Evolutionary conservation across 441 rosid genomes (phyloP).

Genomic region (Raphanus hybrid): DNA sequence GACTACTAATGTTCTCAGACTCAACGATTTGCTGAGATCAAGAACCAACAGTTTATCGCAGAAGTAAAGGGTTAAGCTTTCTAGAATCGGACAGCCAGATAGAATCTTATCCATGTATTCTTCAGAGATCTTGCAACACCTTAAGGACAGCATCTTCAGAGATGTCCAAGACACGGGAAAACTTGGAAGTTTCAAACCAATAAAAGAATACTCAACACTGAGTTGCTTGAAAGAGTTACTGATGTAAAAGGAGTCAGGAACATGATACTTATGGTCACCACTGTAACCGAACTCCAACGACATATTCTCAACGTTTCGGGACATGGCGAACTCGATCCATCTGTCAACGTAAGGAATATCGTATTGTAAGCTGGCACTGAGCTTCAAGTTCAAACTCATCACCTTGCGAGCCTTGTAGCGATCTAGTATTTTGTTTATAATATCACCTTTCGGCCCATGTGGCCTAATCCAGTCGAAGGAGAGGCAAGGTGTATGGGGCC

Average conservation of each 20-base stretch:
- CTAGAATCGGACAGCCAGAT: conserved; percentile 15
- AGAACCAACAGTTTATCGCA: neutral
- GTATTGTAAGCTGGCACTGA: neutral
- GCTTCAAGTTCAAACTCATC: neutral
- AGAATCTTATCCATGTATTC: neutral
- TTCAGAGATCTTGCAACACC: neutral
- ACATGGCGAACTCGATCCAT: conserved; percentile 19
- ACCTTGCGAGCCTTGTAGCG: conserved; percentile 19
- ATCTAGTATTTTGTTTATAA: conserved; percentile 13
- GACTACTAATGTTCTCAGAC: conserved; percentile 4
- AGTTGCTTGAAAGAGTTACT: neutral
- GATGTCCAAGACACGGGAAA: conserved; percentile 11
- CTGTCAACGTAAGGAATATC: neutral
- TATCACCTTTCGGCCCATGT: too few relatives aligned
- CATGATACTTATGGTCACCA: neutral
- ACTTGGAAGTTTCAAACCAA: neutral
- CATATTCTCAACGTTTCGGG: conserved; percentile 15
- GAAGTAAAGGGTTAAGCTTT: neutral
- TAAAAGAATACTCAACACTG: rapidly evolving
- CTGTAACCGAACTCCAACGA: neutral
- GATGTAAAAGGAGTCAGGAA: neutral
- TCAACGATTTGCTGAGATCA: conserved; percentile 8
- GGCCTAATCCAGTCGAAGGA: neutral
- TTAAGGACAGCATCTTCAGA: neutral
- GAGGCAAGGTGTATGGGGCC: conserved; percentile 24